These are phyloP conservation scores for Penicillium maclennaniae DNA, from an alignment of 495 filamentous ascomycete genomes.

Conservation along the genomic window DNA sequence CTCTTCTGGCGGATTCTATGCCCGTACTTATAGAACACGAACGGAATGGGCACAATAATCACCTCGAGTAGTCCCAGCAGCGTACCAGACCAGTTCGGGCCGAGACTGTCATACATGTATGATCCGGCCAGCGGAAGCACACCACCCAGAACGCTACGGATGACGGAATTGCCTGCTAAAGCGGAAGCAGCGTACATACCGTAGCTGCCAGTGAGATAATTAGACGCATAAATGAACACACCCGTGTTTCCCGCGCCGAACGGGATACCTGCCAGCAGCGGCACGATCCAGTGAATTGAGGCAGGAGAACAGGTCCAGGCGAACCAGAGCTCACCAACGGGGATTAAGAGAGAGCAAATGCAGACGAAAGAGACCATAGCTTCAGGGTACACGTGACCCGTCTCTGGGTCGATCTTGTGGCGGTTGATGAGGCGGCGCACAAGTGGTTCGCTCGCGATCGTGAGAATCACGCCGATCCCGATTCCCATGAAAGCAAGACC, in stretches of 20 bases:
- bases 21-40: constrained; percentile 75
- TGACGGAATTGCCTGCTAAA: constrained; percentile 70
- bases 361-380: constrained; percentile 69
- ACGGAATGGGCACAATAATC: constrained; percentile 70
- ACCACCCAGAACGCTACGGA: constrained; percentile 64
- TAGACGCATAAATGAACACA: constrained; percentile 75
- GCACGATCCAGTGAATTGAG: constrained; percentile 69
- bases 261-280: constrained; percentile 71
- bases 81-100: constrained; percentile 76
- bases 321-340: constrained; percentile 73
- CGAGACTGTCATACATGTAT: constrained; percentile 64
- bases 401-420: constrained; percentile 64
- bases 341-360: constrained; percentile 63
- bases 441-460: constrained; percentile 65
- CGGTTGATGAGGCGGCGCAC: constrained; percentile 68
- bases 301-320: constrained; percentile 73
- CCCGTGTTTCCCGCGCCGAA: constrained; percentile 75
- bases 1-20: constrained; percentile 63
- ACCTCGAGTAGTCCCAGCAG: constrained; percentile 68
- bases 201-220: constrained; percentile 75
- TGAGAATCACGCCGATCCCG: constrained; percentile 64
- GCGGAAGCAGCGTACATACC: constrained; percentile 76
- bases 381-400: constrained; percentile 65
- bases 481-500: constrained; percentile 77
- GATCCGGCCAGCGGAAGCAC: constrained; percentile 70